These are phyloP conservation scores for Aspergillus baeticus DNA, from an alignment of 495 filamentous ascomycete genomes.

Conservation along the genomic window DNA sequence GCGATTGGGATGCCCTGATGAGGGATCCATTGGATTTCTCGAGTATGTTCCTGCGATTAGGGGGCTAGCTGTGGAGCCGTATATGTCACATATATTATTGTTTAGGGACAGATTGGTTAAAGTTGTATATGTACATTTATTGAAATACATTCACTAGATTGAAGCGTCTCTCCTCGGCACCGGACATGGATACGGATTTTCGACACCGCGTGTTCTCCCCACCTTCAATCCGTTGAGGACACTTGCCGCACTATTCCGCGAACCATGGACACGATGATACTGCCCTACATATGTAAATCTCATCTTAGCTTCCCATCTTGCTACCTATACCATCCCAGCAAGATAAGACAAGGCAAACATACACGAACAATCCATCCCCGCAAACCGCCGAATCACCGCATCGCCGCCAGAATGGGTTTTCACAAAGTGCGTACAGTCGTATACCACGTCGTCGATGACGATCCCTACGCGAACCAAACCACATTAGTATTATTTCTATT, in stretches of 20 bases:
- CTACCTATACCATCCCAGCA: neutral
- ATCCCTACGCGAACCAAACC: neutral
- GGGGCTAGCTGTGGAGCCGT: neutral
- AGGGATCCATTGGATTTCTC: constrained; percentile 3
- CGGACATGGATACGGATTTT: neutral
- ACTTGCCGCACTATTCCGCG: neutral
- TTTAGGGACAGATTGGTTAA: too few relatives aligned
- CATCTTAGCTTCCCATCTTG: neutral
- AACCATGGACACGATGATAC: constrained; percentile 5
- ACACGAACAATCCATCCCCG: constrained; percentile 1
- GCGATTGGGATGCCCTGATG: constrained; percentile 1
- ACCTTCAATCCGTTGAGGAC: neutral
- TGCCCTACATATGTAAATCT: neutral
- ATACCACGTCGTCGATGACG: constrained; percentile 1
- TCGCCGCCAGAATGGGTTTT: neutral
- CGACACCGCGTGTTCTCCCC: neutral
- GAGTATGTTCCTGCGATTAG: constrained; percentile 1
- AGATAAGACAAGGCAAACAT: neutral
- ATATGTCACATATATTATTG: too few relatives aligned
- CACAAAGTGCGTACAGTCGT: neutral
- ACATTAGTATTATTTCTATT: neutral
- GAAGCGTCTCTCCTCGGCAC: too few relatives aligned
- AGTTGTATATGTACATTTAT: too few relatives aligned
- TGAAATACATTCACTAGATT: too few relatives aligned
- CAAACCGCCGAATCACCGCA: neutral